Percentiles rank a stretch among this genome's conserved stretches.
Evolutionary conservation across 2,329 filamentous ascomycete genomes (phyloP).

Genomic region (Pseudocercospora ulei): DNA sequence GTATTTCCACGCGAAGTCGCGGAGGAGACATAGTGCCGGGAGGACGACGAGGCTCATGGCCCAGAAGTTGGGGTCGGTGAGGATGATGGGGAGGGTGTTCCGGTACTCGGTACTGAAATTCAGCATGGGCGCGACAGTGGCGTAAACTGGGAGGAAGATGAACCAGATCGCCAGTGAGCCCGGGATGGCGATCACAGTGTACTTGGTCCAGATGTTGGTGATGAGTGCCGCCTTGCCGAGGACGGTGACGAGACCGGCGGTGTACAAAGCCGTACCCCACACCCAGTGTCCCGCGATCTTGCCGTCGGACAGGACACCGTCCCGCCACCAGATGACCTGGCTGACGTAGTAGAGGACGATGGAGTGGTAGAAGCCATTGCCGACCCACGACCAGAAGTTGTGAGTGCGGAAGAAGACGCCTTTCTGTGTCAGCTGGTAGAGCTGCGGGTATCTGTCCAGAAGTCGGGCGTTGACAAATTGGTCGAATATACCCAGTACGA

Average conservation of each 20-base stretch:
- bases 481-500: conserved; percentile 92
- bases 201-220: conserved; percentile 98
- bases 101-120: conserved; percentile 73
- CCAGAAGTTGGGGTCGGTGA: conserved; percentile 79
- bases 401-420: conserved; percentile 89
- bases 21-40: conserved; percentile 67
- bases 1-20: conserved; percentile 96
- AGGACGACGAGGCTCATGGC: conserved; percentile 72
- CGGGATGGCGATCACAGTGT: conserved; percentile 88
- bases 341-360: conserved; percentile 81
- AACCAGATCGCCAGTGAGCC: conserved; percentile 89
- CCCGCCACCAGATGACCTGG: conserved; percentile 69
- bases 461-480: conserved; percentile 93
- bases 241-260: conserved; percentile 82
- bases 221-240: conserved; percentile 89
- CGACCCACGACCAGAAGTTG: conserved; percentile 86
- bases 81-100: conserved; percentile 71
- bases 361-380: conserved; percentile 91
- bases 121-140: conserved; percentile 70
- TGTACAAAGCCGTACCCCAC: conserved; percentile 93
- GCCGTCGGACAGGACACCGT: conserved; percentile 69
- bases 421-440: conserved; percentile 86
- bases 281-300: conserved; percentile 89
- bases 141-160: conserved; percentile 79
- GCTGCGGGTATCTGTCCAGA: conserved; percentile 87